Base-by-base conservation (phyloP, 202 grass and related monocot species). In the Tripidium arundinaceum region DNA sequence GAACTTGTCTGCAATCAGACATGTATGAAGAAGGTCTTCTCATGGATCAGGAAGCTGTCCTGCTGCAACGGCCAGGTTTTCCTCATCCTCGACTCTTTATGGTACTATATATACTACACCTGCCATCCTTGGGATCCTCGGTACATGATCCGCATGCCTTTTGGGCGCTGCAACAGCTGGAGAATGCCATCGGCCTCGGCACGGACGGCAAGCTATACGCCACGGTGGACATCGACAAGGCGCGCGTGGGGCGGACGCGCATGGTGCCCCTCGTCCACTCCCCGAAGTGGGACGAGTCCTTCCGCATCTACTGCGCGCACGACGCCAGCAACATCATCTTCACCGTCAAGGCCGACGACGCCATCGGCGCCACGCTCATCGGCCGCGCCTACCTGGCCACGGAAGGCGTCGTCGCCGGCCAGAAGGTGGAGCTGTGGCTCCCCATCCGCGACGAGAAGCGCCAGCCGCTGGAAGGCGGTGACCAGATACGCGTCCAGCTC, bases 271-370 rank as follows among this genome's bases (percentile, higher is more conserved):
- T 80, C 39, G 38, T 31, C 5, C 26, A 25, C 36, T 63, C 74
- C n/a, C 87, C 86, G 3, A 54, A 4, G n/a, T 97, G 94, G 94
- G 8, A 88, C 5, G 90, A 96, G 73, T 84, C 83, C 1, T 98
- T 98, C 83, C 83, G 82, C 70, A 70, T 98, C 75, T 94, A 98
- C 78, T 98, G 91, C 74, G 94, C 91, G 31, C 94, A 98, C 85
- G 47, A 86, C 80, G 88, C 94, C 28, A 65, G 65, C 45, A 10
- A 89, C 65, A 22, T 98, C 65, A 47, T 97, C 86, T 97, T 97
- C 87, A 94, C 94, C 25, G 71, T 97, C 54, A 94, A 94, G 89
- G 64, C 79, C 5, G 68, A 86, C 36, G 75, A 94, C 69, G 4
- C 87, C 62, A 34, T 92, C 2, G 86, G 91, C 42, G 91, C 91